Evolutionary conservation across 164 flowering plant species (phyloP).

Genomic region (Hamamelis virginiana): DNA sequence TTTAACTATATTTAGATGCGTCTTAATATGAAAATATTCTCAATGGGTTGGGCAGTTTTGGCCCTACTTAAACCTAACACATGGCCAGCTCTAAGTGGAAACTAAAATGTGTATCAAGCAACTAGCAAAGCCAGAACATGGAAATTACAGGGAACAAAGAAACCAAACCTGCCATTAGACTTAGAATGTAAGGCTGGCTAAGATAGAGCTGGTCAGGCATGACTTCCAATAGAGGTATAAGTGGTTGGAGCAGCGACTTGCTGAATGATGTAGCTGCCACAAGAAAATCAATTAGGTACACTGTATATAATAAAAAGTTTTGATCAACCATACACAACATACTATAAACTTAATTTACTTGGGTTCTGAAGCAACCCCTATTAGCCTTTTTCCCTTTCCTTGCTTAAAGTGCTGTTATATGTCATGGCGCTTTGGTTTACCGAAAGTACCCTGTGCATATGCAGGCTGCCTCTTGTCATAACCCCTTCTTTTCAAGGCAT

Average conservation of each 20-base stretch:
- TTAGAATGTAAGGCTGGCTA: conserved; percentile 43
- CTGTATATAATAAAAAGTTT: neutral
- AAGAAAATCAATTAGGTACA: conserved; percentile 3
- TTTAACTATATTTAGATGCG: neutral
- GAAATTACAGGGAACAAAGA: conserved; percentile 3
- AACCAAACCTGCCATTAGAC: conserved; percentile 48
- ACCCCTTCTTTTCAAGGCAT: too few species aligned
- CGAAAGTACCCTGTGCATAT: too few species aligned
- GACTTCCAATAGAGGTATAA: conserved; percentile 40
- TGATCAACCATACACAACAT: neutral
- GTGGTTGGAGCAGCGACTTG: conserved; percentile 54
- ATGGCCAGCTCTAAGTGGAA: neutral
- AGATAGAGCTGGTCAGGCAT: conserved; percentile 43
- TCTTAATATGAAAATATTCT: neutral
- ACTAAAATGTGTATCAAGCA: neutral
- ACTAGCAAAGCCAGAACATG: neutral
- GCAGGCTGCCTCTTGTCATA: too few species aligned
- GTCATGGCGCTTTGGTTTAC: neutral
- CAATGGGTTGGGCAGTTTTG: too few species aligned
- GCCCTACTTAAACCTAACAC: too few species aligned
- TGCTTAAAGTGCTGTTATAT: neutral
- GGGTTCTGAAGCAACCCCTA: neutral
- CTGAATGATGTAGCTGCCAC: conserved; percentile 67
- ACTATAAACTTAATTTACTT: neutral
- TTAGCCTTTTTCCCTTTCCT: neutral